phyloP scores from a whole-genome alignment of 208 protist genomes.

The Leishmania turanica region DNA sequence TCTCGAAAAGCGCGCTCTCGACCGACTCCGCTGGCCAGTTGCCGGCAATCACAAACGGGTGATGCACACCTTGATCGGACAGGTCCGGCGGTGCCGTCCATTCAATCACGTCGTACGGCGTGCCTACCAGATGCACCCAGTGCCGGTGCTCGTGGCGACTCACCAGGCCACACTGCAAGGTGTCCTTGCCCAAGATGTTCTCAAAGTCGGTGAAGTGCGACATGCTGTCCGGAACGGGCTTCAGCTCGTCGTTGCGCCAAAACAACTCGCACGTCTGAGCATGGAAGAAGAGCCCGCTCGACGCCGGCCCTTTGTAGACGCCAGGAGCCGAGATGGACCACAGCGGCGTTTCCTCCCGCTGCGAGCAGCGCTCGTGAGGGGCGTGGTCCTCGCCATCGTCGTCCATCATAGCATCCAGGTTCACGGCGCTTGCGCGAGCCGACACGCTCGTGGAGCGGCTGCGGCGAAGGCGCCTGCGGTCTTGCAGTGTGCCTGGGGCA shows the following conservation, averaged over 20 bases:
- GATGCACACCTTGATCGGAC: conserved; percentile 55
- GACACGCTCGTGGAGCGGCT: conserved; percentile 19
- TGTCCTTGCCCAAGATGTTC: conserved; percentile 72
- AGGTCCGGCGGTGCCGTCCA: conserved; percentile 51
- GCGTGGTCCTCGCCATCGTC: not conserved
- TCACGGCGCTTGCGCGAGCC: conserved; percentile 20
- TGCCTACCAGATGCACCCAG: conserved; percentile 87
- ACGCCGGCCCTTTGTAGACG: conserved; percentile 41
- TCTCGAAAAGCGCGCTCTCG: conserved; percentile 38
- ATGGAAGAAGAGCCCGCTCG: conserved; percentile 70
- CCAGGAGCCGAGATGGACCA: conserved; percentile 27
- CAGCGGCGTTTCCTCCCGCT: conserved; percentile 7
- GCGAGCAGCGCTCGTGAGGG: not conserved
- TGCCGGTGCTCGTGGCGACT: conserved; percentile 62
- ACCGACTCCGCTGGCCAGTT: conserved; percentile 41
- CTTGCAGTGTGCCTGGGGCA: not conserved
- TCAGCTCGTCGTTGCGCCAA: conserved; percentile 83
- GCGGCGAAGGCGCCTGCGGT: conserved; percentile 15
- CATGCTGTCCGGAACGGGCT: conserved; percentile 86
- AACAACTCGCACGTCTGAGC: conserved; percentile 78
- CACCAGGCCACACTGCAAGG: conserved; percentile 75
- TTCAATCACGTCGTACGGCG: conserved; percentile 78
- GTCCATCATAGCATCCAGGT: conserved; percentile 22
- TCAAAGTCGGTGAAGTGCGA: conserved; percentile 87
- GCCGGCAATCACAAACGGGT: conserved; percentile 45